Base-by-base conservation (phyloP, 495 filamentous ascomycete species). In the Terfezia boudieri region DNA sequence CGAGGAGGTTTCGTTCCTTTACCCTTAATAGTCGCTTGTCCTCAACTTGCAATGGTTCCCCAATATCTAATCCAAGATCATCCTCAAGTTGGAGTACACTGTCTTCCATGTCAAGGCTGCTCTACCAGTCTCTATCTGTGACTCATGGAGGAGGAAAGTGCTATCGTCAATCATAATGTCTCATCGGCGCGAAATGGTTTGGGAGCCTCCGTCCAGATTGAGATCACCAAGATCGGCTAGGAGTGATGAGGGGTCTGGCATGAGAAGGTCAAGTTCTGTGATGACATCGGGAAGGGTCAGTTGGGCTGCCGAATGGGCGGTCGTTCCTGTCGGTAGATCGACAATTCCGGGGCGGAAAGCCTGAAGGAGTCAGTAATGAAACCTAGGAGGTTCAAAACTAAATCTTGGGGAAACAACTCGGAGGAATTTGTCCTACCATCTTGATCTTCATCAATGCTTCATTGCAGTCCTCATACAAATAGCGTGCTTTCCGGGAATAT, bases 401-500 rank as follows among this genome's bases (percentile, higher is more conserved):
- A n/a, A 32, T 32, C 26, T 7, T 7, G 0, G 26, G 7, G 26
- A 7, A 32, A 8, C 3, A 4, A 12, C 3, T 50, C 52, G 4
- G 26, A 10, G 17, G 32, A n/a, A 16, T 37, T 20, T 36, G 55
- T 55, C 75, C 26, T 74, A 94, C 89, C 89, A 95, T 90, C 66
- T 95, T 95, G 61, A 98, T 93, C 69, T 94, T 95, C 73, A 90
- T 79, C 55, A 96, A 71, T 26, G 90, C 88, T 69, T 98, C 90
- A 63, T 89, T 93, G 71, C 90, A 98, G 66, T 98, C 90, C 65
- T 96, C 90, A 41, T 95, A 71, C 12, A 98, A 72, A 66, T 98
- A 98, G 57, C 87, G 82, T 62, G 90, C 86, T 69, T 98, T 98
- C 56, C 92, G 76, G 65, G 86, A 93, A 68, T 98, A 96, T 53